Percentiles rank a stretch among this genome's conserved stretches.
Conservation (phyloP, 768 basidiomycete genomes). For the Harrya chromipes region DNA sequence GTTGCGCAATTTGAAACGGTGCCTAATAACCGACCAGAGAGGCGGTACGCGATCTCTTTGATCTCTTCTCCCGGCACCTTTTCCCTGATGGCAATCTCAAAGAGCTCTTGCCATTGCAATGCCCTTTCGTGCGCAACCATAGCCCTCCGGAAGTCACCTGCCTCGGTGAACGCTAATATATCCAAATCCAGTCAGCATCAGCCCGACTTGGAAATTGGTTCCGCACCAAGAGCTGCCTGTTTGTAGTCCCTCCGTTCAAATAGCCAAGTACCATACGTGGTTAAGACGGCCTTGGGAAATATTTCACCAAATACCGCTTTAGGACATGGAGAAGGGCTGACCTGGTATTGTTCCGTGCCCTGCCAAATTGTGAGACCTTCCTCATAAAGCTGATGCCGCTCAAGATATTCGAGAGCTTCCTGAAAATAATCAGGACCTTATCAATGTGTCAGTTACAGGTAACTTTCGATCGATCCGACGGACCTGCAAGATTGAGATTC, state of each 20-base stretch:
- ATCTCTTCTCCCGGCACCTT: constrained; percentile 54
- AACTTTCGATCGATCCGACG: constrained; percentile 5
- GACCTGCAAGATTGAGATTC: constrained; percentile 75
- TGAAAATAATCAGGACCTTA: constrained; percentile 69
- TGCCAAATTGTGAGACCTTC: constrained; percentile 74
- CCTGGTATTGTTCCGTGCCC: constrained; percentile 59
- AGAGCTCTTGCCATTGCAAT: constrained; percentile 88
- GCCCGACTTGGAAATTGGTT: background rate
- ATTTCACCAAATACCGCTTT: constrained; percentile 5
- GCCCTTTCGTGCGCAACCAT: constrained; percentile 88
- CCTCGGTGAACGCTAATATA: constrained; percentile 68
- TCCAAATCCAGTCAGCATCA: constrained; percentile 4
- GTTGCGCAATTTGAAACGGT: background rate
- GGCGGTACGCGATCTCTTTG: constrained; percentile 63
- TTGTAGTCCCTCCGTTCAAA: constrained; percentile 81
- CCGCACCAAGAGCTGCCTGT: constrained; percentile 77
- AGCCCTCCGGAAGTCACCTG: constrained; percentile 61
- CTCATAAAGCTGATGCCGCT: constrained; percentile 72
- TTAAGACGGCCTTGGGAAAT: constrained; percentile 54
- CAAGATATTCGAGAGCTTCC: constrained; percentile 78
- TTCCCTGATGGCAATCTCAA: constrained; percentile 66
- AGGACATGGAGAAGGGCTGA: constrained; percentile 29
- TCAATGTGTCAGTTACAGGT: constrained; percentile 3
- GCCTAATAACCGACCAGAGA: constrained; percentile 59
- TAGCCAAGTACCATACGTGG: constrained; percentile 82